A percentile compares a stretch with the other conserved stretches of the same genome.
Evolutionary conservation across 176 grass and related monocot genomes (phyloP).

Genomic region (Saccharum spontaneum): DNA sequence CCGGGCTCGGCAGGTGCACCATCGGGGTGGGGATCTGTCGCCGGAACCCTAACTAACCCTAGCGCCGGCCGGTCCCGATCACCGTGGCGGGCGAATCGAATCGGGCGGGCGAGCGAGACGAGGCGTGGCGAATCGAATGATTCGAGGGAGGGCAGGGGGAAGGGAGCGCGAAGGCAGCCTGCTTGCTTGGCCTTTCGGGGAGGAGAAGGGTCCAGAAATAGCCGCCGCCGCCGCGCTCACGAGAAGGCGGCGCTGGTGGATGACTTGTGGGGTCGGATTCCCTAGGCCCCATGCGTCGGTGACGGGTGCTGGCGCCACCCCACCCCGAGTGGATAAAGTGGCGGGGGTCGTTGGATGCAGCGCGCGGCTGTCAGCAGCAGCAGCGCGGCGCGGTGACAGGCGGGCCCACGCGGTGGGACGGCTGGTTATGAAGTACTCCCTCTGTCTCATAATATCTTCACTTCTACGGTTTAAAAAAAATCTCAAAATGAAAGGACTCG

Average conservation of each 20-base stretch:
- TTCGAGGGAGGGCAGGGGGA: not conserved
- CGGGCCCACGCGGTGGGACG: not conserved
- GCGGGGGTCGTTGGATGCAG: constrained; percentile 11
- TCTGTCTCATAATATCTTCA: too few species aligned
- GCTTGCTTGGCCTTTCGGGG: constrained; percentile 34
- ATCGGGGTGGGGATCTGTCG: constrained; percentile 22
- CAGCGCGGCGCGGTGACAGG: not conserved
- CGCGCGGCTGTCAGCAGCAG: constrained; percentile 11
- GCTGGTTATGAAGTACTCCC: too few species aligned
- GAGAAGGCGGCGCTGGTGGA: not conserved
- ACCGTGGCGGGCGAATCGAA: constrained; percentile 17
- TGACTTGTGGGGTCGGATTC: not conserved
- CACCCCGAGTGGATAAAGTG: constrained; percentile 41
- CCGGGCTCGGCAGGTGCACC: constrained; percentile 55
- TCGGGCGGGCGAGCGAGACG: not conserved
- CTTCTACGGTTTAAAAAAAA: too few species aligned
- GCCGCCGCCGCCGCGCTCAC: not conserved
- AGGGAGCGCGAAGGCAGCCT: not conserved
- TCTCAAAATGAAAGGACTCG: too few species aligned
- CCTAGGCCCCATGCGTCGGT: not conserved
- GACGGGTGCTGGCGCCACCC: accelerated
- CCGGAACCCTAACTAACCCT: constrained; percentile 35
- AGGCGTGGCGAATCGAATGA: not conserved
- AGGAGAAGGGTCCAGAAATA: constrained; percentile 58
- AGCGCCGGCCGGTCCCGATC: not conserved